Evolutionary conservation across 2,329 filamentous ascomycete genomes (phyloP).

Genomic region (Penicillium sp.): DNA sequence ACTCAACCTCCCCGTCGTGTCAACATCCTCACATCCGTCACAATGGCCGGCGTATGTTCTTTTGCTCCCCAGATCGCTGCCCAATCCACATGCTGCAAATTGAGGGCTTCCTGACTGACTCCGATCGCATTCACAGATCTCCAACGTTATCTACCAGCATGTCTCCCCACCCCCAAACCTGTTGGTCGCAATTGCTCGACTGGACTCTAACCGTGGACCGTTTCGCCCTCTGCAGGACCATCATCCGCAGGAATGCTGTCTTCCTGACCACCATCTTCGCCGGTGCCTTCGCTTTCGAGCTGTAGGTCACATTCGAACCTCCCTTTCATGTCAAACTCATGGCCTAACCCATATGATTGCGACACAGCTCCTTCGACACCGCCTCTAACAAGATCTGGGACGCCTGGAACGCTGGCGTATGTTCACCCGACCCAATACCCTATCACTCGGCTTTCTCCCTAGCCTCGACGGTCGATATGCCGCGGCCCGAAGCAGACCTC

Average conservation of each 20-base stretch:
- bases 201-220: conserved; percentile 20
- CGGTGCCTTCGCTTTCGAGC: conserved; percentile 85
- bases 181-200: conserved; percentile 19
- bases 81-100: conserved; percentile 36
- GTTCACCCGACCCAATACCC: conserved; percentile 42
- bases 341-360: conserved; percentile 22
- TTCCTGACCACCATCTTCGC: conserved; percentile 87
- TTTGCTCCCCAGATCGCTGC: conserved; percentile 9
- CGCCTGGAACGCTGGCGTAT: conserved; percentile 84
- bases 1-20: conserved; percentile 18
- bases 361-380: conserved; percentile 75
- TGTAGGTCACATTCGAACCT: conserved; percentile 63
- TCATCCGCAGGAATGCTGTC: conserved; percentile 84
- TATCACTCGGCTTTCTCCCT: not conserved
- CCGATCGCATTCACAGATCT: conserved; percentile 45
- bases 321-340: conserved; percentile 6
- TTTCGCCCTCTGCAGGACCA: conserved; percentile 57
- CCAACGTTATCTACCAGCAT: conserved; percentile 63
- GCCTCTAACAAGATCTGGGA: conserved; percentile 88
- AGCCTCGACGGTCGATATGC: conserved; percentile 5
- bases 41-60: conserved; percentile 55
- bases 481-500: not conserved
- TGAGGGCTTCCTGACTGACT: conserved; percentile 25
- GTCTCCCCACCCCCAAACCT: conserved; percentile 35
- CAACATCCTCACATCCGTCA: conserved; percentile 35